These are phyloP conservation scores for Euphorbia lathyris DNA, from an alignment of 345 rosid species.

Conservation along the genomic window DNA sequence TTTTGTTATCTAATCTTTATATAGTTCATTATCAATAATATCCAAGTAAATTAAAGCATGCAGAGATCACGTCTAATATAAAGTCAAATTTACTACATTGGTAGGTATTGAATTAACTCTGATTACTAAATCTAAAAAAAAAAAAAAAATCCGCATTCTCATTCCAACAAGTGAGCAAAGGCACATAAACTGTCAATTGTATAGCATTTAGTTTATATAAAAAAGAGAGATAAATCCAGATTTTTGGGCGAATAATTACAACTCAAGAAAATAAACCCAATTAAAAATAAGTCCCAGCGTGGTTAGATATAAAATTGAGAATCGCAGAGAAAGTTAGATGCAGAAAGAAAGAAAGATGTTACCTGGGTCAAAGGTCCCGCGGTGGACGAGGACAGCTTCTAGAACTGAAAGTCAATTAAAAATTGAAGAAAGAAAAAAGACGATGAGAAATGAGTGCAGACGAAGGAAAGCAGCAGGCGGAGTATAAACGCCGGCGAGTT, in stretches of 20 bases:
- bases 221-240: not conserved
- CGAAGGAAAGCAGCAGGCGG: not conserved
- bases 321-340: not conserved
- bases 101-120: not conserved
- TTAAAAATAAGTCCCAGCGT: not conserved
- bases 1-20: not conserved
- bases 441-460: not conserved
- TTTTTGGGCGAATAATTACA: not conserved
- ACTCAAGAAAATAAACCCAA: not conserved
- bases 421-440: not conserved
- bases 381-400: not conserved
- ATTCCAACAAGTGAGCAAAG: not conserved
- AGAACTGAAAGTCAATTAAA: not conserved
- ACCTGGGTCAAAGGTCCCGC: not conserved
- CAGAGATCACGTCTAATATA: not conserved
- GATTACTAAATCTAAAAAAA: not conserved
- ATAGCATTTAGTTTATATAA: not conserved
- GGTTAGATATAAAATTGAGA: not conserved
- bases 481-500: not conserved
- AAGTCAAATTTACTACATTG: constrained; percentile 1
- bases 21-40: not conserved
- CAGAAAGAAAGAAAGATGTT: not conserved
- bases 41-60: not conserved
- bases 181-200: not conserved
- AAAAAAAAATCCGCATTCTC: not conserved